A percentile compares a stretch with the other conserved stretches of the same genome.
Evolutionary conservation across 352 stramenopile genomes (phyloP).

Genomic region (Peronospora belbahrii): DNA sequence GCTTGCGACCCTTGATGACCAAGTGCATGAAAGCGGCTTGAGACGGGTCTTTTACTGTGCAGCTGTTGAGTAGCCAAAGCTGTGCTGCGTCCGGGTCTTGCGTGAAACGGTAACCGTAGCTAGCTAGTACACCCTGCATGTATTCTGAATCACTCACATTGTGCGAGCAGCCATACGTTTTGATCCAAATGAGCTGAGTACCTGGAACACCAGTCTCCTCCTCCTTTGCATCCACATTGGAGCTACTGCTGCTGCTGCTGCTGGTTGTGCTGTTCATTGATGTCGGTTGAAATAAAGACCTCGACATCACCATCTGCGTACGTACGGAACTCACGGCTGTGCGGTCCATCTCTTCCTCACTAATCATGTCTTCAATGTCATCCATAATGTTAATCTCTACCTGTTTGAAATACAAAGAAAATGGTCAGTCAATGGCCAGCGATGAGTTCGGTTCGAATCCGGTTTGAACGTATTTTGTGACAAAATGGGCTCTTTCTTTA

Average conservation of each 20-base stretch:
- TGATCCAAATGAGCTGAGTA: constrained; percentile 77
- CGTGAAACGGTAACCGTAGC: constrained; percentile 87
- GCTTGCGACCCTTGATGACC: constrained; percentile 65
- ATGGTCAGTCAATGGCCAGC: constrained; percentile 6
- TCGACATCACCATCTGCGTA: constrained; percentile 55
- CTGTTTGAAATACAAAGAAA: constrained; percentile 12
- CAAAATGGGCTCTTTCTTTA: too few relatives aligned
- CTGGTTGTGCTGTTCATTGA: constrained; percentile 20
- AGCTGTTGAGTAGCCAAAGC: constrained; percentile 89
- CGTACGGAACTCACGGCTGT: constrained; percentile 37
- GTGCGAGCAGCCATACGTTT: constrained; percentile 90
- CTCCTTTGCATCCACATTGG: constrained; percentile 8
- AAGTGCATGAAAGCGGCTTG: constrained; percentile 87
- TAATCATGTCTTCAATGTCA: constrained; percentile 81
- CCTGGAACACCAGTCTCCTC: constrained; percentile 34
- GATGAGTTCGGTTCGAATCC: not conserved
- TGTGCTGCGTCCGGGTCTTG: constrained; percentile 68
- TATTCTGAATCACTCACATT: constrained; percentile 92
- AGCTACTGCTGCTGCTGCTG: constrained; percentile 20
- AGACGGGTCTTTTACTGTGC: constrained; percentile 91
- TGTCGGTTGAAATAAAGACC: constrained; percentile 26
- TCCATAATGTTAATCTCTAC: constrained; percentile 35
- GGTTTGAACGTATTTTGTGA: too few relatives aligned
- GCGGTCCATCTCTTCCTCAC: constrained; percentile 55
- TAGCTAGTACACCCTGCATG: constrained; percentile 86